A percentile compares a stretch with the other conserved stretches of the same genome.
phyloP scores from a whole-genome alignment of 306 rosid species.

The Myrica gale region DNA sequence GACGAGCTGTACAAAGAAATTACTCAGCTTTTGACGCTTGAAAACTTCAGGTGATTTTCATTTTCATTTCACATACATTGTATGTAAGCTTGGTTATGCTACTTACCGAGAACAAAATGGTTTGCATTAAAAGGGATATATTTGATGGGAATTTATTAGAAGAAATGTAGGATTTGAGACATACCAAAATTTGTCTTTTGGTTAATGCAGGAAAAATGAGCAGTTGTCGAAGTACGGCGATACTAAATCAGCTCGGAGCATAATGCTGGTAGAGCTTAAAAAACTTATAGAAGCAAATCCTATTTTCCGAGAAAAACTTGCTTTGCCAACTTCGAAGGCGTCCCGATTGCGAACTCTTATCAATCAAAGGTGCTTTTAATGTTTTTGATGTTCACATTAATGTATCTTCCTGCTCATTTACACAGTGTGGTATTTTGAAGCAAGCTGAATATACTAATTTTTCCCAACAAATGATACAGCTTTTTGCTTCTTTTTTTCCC shows the following conservation, averaged over 20 bases:
- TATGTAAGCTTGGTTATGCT: not conserved
- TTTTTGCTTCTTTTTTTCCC: not conserved
- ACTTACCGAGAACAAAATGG: not conserved
- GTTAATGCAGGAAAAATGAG: slow-evolving; percentile 67
- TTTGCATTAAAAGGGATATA: not conserved
- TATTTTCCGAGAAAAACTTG: slow-evolving; percentile 69
- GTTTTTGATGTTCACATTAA: not conserved
- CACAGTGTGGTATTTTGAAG: not conserved
- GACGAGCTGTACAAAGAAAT: slow-evolving; percentile 81
- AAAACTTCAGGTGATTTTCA: slow-evolving; percentile 67
- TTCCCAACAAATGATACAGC: not conserved
- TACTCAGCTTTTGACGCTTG: slow-evolving; percentile 75
- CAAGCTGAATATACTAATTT: not conserved
- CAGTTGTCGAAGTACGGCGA: slow-evolving; percentile 84
- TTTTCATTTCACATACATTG: not conserved
- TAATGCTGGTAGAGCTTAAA: slow-evolving; percentile 78
- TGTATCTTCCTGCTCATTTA: not conserved
- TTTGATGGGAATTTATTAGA: not conserved
- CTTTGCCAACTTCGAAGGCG: slow-evolving; percentile 60
- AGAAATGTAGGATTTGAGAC: not conserved
- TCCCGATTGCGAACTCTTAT: slow-evolving; percentile 76
- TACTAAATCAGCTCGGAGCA: slow-evolving; percentile 72
- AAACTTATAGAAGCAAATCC: slow-evolving; percentile 84
- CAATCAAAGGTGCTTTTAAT: slow-evolving; percentile 66
- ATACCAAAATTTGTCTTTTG: slow-evolving; percentile 10